Conservation (phyloP, 495 filamentous ascomycete species). For the Hyaloscypha hepaticicola region DNA sequence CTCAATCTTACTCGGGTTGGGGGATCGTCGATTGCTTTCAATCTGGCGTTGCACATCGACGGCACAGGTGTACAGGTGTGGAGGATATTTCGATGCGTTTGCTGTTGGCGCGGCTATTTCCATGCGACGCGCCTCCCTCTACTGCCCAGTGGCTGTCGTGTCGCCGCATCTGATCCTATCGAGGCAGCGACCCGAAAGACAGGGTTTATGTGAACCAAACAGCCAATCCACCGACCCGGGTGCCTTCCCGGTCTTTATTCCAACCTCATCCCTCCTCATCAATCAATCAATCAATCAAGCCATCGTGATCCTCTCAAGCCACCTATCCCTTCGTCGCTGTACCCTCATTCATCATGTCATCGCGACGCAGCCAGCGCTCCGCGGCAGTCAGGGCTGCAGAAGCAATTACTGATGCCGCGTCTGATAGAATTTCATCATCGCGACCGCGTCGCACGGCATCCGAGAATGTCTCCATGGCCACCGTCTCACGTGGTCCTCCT, state of each 20-base stretch:
- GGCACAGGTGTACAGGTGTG: neutral
- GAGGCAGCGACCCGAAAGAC: conserved; percentile 23
- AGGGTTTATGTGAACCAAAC: conserved; percentile 1
- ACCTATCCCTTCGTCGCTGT: neutral
- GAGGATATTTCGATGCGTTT: neutral
- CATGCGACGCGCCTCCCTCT: neutral
- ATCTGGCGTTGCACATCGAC: neutral
- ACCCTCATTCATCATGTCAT: conserved; percentile 45
- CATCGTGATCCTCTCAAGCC: neutral
- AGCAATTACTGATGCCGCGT: conserved; percentile 31
- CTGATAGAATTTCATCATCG: conserved; percentile 9
- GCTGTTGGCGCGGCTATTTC: neutral
- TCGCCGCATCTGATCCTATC: conserved; percentile 17
- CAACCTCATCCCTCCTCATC: neutral
- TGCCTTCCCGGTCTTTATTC: neutral
- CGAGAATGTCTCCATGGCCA: conserved; percentile 35
- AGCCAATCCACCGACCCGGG: neutral
- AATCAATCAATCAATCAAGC: conserved; percentile 6
- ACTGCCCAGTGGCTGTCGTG: conserved; percentile 3
- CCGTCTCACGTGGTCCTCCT: conserved; percentile 52
- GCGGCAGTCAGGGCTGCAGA: conserved; percentile 42
- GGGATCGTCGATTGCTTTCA: neutral
- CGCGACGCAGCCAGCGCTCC: conserved; percentile 46
- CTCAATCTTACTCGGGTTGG: neutral
- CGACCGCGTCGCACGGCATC: conserved; percentile 26